These are phyloP conservation scores for Hordeum marinum DNA, from an alignment of 176 grass and related monocot genomes.

Conservation along the genomic window DNA sequence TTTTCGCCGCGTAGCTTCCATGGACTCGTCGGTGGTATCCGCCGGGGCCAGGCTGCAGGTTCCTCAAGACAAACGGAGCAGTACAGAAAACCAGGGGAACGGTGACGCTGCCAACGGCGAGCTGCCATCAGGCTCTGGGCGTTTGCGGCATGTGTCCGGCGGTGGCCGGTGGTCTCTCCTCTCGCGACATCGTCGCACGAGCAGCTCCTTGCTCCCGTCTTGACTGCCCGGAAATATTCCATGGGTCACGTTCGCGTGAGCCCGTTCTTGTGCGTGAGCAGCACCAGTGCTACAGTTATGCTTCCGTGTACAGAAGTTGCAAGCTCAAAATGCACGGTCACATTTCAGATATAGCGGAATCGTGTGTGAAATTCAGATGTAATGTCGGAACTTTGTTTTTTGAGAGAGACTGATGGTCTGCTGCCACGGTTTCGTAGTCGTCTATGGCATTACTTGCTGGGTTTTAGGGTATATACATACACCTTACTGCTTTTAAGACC, in stretches of 20 bases:
- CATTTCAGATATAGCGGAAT: not conserved
- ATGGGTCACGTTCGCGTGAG: not conserved
- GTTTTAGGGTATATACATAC: too few relatives aligned
- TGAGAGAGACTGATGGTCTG: too few relatives aligned
- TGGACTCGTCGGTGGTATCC: slow-evolving; percentile 21
- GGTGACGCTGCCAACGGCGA: not conserved
- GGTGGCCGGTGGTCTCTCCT: slow-evolving; percentile 13
- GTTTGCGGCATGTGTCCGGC: slow-evolving; percentile 15
- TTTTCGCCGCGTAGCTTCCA: slow-evolving; percentile 36
- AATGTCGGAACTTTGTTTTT: not conserved
- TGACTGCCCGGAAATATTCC: not conserved
- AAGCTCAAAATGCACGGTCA: not conserved
- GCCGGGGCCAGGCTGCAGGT: not conserved
- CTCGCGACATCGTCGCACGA: not conserved
- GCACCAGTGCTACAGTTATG: not conserved
- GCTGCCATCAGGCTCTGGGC: not conserved
- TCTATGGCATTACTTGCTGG: too few relatives aligned
- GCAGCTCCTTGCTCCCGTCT: slow-evolving; percentile 25
- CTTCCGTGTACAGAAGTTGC: not conserved
- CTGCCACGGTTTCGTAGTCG: too few relatives aligned
- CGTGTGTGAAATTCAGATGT: not conserved
- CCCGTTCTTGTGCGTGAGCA: not conserved
- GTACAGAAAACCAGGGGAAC: slow-evolving; percentile 2
- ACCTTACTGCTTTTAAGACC: too few relatives aligned
- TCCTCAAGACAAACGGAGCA: not conserved